These are phyloP conservation scores for Metarhizium brunneum DNA, from an alignment of 2,329 filamentous ascomycete species.

Conservation along the genomic window DNA sequence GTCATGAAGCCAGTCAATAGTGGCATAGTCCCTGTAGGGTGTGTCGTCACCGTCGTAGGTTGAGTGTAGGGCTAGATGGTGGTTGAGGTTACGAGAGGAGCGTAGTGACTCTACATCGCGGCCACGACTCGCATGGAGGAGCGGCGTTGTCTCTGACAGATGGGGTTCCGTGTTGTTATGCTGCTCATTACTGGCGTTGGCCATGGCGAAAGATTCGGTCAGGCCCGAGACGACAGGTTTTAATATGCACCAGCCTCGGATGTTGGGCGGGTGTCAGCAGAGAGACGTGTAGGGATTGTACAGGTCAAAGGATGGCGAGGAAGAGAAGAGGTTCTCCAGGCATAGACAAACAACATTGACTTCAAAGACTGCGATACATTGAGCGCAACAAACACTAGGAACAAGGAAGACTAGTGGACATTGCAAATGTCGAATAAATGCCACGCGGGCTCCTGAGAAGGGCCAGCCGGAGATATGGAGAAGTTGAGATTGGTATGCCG, in stretches of 20 bases:
- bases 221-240: not conserved
- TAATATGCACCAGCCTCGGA: not conserved
- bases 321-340: not conserved
- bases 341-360: no score
- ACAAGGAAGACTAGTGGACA: no score
- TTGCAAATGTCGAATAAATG: no score
- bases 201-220: not conserved
- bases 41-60: slow-evolving; percentile 38
- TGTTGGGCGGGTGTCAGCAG: not conserved
- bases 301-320: not conserved
- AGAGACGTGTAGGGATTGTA: not conserved
- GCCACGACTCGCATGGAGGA: not conserved
- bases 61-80: not conserved
- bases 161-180: not conserved
- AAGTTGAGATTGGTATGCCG: not conserved
- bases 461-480: not conserved
- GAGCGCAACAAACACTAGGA: not conserved
- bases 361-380: no score
- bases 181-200: not conserved
- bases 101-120: not conserved
- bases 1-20: slow-evolving; percentile 54
- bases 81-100: not conserved
- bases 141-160: not conserved
- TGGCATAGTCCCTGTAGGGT: slow-evolving; percentile 52
- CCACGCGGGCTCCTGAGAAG: not conserved